Base-by-base conservation (phyloP, 1,139 yeast genomes). In the Candida labiduridarum region DNA sequence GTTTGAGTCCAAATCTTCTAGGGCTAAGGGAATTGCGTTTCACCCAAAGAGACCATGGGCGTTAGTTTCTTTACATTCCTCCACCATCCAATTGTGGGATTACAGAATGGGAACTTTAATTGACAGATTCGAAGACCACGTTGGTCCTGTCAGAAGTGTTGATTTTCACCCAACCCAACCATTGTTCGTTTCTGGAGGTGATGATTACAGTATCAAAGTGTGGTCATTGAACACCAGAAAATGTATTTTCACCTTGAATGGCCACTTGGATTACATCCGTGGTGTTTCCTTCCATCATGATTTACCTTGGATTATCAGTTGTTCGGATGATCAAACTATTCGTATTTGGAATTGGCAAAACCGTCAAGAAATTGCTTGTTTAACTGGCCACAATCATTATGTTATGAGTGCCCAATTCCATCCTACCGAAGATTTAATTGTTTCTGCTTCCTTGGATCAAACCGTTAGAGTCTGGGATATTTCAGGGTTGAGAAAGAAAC, bases 341-440 rank as follows among this genome's bases (percentile, higher is more conserved):
- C 82, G 99, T 66, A 94, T 95, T 60, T 95, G 99, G 99, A 95
- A 95, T 73, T 95, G 99, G 99, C 99, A 95, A 75, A 92, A 92
- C 67, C 86, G 99, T 61, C 96, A 91, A 68, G 98, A 94, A 66
- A 88, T 95, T 63, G 98, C 99, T 22, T 90, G 97, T 63, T 77
- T 95, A 62, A 94, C 99, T 7, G 99, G 99, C 54, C 99, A 95
- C 71, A 92, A 91, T 71, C 99, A 95, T 72, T 95, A 95, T 69
- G 98, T 95, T 53, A 89, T 94, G 96, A 88, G 96, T 60, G 98
- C 99, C 2, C 96, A 89, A 71, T 95, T 95, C 80, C 99, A 95
- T 67, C 98, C 97, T 41, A 78, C 85, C 46, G 97, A 95, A 61
- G 99, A 95, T 67, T 79, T 95, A 63, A 87, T 95, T 60, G 97